Percentiles rank a stretch among this genome's conserved stretches.
phyloP scores from a whole-genome alignment of 2,329 filamentous ascomycete species.

The Coniochaeta pulveracea region DNA sequence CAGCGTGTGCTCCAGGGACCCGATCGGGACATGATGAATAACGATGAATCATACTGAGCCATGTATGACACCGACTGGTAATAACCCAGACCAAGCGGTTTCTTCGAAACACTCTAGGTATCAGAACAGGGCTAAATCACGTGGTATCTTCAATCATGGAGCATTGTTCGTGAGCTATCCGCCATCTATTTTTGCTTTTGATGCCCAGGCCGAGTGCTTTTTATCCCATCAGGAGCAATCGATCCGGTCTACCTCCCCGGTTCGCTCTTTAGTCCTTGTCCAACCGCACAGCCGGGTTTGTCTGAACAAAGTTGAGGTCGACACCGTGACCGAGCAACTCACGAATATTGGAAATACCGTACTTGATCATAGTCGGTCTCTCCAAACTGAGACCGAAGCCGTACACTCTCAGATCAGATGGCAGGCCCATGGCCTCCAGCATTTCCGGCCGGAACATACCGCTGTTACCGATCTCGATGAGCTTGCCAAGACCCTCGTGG shows the following conservation, averaged over 20 bases:
- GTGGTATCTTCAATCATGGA: too few species aligned
- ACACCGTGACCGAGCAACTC: conserved; percentile 93
- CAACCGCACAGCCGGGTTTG: conserved; percentile 82
- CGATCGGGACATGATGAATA: neutral
- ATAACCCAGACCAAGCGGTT: too few species aligned
- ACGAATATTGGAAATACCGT: conserved; percentile 77
- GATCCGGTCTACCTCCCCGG: too few species aligned
- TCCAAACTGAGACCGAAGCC: conserved; percentile 89
- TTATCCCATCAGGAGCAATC: too few species aligned
- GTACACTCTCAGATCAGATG: conserved; percentile 76
- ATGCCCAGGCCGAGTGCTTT: too few species aligned
- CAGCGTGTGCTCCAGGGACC: too few species aligned
- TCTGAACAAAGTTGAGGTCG: conserved; percentile 84
- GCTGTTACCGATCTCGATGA: conserved; percentile 95
- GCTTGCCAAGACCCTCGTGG: conserved; percentile 78
- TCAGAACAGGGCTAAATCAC: neutral
- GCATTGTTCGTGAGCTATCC: too few species aligned
- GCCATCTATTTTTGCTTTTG: too few species aligned
- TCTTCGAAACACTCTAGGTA: neutral
- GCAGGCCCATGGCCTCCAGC: conserved; percentile 81
- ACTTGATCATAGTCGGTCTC: conserved; percentile 97
- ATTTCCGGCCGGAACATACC: conserved; percentile 99
- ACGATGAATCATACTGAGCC: neutral
- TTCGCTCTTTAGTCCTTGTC: too few species aligned
- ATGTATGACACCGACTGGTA: neutral